Base-by-base conservation (phyloP, 2,329 filamentous ascomycete genomes). In the Diaporthe aspalathi region DNA sequence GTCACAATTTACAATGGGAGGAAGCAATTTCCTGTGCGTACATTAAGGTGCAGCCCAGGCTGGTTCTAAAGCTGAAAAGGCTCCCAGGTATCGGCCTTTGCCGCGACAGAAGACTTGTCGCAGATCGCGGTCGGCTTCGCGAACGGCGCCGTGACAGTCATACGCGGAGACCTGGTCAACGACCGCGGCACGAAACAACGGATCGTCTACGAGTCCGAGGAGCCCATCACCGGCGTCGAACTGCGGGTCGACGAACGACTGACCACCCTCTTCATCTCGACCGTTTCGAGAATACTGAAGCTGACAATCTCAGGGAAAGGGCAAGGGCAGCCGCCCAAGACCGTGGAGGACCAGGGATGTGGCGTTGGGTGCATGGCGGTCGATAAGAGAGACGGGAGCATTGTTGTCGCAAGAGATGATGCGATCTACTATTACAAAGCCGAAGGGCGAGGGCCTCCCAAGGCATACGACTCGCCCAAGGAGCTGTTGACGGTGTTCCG, bases 121-220 rank as follows among this genome's bases (percentile, higher is more conserved):
- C 96, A 99, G 83, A 89, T 98, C 35, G 96, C 95, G 5, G 93
- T 98, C 8, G 97, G 96, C 6, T 99, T 99, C 79, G 96, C 92
- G 16, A 98, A 99, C 81, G 96, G 96, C 9, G 91, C 95, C 0
- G 95, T 99, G 16, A 97, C 94, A 0, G 91, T 99, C 35, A 93
- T 99, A 70, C 90, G 96, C 71, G 96, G 97, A 73, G 96, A 99
- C 79, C 85, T 99, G 62, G 93, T 99, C 76, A 94, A 99, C 80
- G 96, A 99, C 80, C 91, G 96, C 70, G 96, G 97, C 27, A 94
- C 95, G 14, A 94, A 94, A 79, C 96, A 99, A 80, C 90, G 96
- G 67, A 96, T 95, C 43, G 94, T 99, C 12, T 96, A 97, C 82
- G 96, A 99, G 79, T 97, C 95, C 0, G 95, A 98, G 77, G 96